A percentile compares a stretch with the other conserved stretches of the same genome.
Conservation (phyloP, 768 basidiomycete species). For the Leccinum imitatum region DNA sequence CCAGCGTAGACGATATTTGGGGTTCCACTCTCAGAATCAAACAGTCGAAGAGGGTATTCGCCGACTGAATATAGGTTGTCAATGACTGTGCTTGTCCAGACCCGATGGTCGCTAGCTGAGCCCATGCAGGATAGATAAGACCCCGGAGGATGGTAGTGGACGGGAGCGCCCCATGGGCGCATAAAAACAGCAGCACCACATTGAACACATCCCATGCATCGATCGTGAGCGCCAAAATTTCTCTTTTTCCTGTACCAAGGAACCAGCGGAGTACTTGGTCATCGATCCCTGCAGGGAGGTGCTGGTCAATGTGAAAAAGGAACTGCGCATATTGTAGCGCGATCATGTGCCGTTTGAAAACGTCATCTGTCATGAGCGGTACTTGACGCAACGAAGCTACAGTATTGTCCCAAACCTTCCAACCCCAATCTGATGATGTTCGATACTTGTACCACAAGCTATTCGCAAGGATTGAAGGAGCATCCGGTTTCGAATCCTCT, state of each 20-base stretch:
- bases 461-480: constrained; percentile 69
- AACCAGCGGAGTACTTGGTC: constrained; percentile 72
- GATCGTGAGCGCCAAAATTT: constrained; percentile 54
- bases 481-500: constrained; percentile 55
- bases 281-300: constrained; percentile 73
- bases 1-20: constrained; percentile 36
- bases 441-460: constrained; percentile 83
- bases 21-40: constrained; percentile 58
- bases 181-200: constrained; percentile 56
- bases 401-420: constrained; percentile 83
- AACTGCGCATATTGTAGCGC: constrained; percentile 70
- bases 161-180: constrained; percentile 64
- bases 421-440: constrained; percentile 69
- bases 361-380: constrained; percentile 52
- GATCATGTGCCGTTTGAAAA: constrained; percentile 45
- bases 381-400: constrained; percentile 73
- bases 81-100: constrained; percentile 40
- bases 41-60: constrained; percentile 59
- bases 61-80: constrained; percentile 55
- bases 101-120: constrained; percentile 45
- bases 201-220: constrained; percentile 70
- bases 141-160: constrained; percentile 73
- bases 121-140: constrained; percentile 80
- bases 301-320: constrained; percentile 71
- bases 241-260: constrained; percentile 60